phyloP scores from a whole-genome alignment of 1,284 basidiomycete genomes.

The Marasmius fiardii region DNA sequence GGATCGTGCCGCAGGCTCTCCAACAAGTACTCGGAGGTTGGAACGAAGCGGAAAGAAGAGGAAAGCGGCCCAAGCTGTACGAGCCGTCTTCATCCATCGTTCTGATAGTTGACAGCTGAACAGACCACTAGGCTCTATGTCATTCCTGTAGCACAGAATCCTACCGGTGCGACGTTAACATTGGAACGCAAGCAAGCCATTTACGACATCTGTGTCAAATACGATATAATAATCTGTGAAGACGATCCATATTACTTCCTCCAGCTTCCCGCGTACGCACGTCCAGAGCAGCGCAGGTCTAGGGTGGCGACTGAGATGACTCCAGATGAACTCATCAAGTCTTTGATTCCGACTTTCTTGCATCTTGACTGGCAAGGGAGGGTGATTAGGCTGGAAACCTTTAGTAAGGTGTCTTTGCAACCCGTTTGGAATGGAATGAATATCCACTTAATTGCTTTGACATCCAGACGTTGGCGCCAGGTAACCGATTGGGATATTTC shows the following conservation, averaged over 20 bases:
- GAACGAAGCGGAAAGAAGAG: conserved; percentile 27
- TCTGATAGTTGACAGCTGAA: neutral
- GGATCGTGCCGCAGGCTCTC: conserved; percentile 46
- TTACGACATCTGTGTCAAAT: conserved; percentile 53
- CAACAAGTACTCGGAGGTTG: conserved; percentile 46
- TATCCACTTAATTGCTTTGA: neutral
- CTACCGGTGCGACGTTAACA: conserved; percentile 48
- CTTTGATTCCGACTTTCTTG: conserved; percentile 38
- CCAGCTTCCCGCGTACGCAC: conserved; percentile 26
- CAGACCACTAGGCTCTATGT: conserved; percentile 27
- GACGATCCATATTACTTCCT: conserved; percentile 62
- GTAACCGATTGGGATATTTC: conserved; percentile 56
- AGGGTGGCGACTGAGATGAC: conserved; percentile 24
- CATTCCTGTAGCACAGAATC: conserved; percentile 45
- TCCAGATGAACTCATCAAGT: neutral
- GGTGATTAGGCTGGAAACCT: conserved; percentile 52
- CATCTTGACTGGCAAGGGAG: conserved; percentile 53
- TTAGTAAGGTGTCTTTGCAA: conserved; percentile 28
- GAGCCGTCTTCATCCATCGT: conserved; percentile 10
- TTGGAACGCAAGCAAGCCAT: conserved; percentile 48
- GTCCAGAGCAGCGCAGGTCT: conserved; percentile 21
- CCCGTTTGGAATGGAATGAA: conserved; percentile 1
- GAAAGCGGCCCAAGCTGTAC: conserved; percentile 24
- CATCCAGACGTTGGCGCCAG: conserved; percentile 45
- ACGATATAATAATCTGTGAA: conserved; percentile 48